Percentiles rank a stretch among this genome's conserved stretches.
Conservation (phyloP, 768 basidiomycete genomes). For the Saitozyma podzolica region DNA sequence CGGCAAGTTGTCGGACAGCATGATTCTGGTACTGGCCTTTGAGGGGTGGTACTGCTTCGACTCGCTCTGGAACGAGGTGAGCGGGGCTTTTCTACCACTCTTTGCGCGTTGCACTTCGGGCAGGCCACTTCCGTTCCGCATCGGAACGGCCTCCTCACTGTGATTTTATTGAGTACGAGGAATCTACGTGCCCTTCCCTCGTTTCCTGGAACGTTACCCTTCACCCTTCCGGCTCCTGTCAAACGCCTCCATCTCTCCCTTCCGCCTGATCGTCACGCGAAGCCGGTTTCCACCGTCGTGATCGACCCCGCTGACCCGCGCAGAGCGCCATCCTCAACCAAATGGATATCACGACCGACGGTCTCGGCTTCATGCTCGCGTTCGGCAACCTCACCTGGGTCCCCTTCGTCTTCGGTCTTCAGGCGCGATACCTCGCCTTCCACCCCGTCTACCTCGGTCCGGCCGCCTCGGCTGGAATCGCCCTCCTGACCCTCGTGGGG, state of each 20-base stretch:
- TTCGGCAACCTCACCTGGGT: conserved; percentile 92
- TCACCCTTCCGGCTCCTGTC: too few species aligned
- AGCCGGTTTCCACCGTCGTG: background rate
- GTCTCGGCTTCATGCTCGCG: conserved; percentile 97
- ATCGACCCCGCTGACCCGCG: background rate
- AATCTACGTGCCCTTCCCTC: too few species aligned
- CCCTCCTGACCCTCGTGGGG: conserved; percentile 68
- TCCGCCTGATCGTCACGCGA: too few species aligned
- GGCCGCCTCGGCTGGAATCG: conserved; percentile 60
- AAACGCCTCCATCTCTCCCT: too few species aligned
- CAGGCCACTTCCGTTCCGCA: too few species aligned
- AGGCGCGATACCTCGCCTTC: conserved; percentile 94
- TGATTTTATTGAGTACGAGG: too few species aligned
- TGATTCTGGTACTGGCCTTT: conserved; percentile 84
- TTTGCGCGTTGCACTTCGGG: background rate
- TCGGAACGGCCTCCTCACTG: too few species aligned
- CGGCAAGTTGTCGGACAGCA: conserved; percentile 79
- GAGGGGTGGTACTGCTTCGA: conserved; percentile 86
- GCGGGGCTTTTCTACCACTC: conserved; percentile 27
- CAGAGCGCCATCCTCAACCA: conserved; percentile 86
- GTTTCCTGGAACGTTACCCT: too few species aligned
- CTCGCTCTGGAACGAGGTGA: conserved; percentile 83
- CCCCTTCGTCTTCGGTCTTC: conserved; percentile 88
- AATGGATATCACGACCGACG: conserved; percentile 97
- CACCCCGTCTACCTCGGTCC: conserved; percentile 74